Conservation (phyloP, 2,329 filamentous ascomycete genomes). For the Byssoonygena ceratinophila region DNA sequence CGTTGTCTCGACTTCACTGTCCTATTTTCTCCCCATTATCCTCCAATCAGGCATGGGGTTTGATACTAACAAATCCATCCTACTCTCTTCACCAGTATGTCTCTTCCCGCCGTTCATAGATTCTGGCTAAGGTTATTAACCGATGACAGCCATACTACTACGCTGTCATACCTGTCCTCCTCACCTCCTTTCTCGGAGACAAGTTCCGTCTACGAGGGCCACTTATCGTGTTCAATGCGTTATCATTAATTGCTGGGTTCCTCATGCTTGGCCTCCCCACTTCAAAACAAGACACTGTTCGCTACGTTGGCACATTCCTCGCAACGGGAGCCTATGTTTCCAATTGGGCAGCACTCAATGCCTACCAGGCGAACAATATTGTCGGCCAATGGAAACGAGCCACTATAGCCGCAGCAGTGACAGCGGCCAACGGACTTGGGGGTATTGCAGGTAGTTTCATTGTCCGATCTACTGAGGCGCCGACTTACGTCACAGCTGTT, state of each 20-base stretch:
- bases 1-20: constrained; percentile 53
- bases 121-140: neutral
- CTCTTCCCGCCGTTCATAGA: neutral
- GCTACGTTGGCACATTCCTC: constrained; percentile 55
- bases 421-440: constrained; percentile 52
- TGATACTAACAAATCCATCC: constrained; percentile 43
- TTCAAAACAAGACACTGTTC: constrained; percentile 45
- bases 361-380: constrained; percentile 54
- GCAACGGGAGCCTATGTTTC: constrained; percentile 58
- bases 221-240: constrained; percentile 54
- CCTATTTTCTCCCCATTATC: constrained; percentile 55
- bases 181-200: constrained; percentile 55
- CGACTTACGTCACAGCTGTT: constrained; percentile 53
- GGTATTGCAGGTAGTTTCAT: constrained; percentile 58
- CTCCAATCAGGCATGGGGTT: constrained; percentile 48
- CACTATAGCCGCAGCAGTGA: constrained; percentile 50
- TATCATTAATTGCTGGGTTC: constrained; percentile 53
- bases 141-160: constrained; percentile 51
- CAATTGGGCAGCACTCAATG: constrained; percentile 58
- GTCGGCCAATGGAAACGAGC: constrained; percentile 55
- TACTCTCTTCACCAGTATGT: constrained; percentile 49
- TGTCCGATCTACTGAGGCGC: constrained; percentile 51
- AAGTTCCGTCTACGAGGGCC: constrained; percentile 50
- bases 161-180: constrained; percentile 51
- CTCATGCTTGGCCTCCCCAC: constrained; percentile 52